Percentiles rank a stretch among this genome's conserved stretches.
Conservation (phyloP, 225 moss, liverwort and hornwort species). For the Polytrichum formosum region DNA sequence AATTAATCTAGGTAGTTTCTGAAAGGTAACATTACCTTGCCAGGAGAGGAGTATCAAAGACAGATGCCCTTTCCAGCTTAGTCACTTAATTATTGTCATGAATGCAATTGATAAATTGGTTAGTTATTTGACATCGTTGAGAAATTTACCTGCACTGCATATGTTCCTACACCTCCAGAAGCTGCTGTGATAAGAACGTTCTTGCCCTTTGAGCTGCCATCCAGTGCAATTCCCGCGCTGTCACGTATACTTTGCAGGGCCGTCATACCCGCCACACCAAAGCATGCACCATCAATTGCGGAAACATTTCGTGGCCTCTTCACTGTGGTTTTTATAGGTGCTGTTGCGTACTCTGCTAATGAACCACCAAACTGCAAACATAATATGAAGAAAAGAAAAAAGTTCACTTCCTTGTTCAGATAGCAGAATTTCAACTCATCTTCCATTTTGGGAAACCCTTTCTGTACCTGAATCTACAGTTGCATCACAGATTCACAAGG, state of each 20-base stretch:
- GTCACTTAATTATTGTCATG: neutral
- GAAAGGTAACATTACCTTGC: neutral
- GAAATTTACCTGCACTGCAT: conserved; percentile 63
- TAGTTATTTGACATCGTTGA: neutral
- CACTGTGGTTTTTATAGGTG: conserved; percentile 15
- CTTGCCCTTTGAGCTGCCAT: conserved; percentile 54
- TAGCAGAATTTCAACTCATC: neutral
- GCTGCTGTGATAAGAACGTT: conserved; percentile 70
- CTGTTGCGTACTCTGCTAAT: conserved; percentile 41
- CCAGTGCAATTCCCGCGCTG: conserved; percentile 43
- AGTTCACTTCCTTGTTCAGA: neutral
- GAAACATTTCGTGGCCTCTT: conserved; percentile 34
- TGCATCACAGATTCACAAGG: no score
- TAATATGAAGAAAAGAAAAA: neutral
- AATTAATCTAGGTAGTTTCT: neutral
- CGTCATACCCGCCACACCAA: conserved; percentile 31
- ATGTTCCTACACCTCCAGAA: conserved; percentile 78
- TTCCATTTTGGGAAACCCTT: neutral
- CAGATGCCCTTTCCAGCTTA: neutral
- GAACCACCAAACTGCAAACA: conserved; percentile 2
- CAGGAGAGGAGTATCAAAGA: neutral
- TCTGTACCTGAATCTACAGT: no score
- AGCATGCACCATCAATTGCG: conserved; percentile 29
- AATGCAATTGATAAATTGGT: neutral
- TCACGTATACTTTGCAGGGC: conserved; percentile 39